A percentile compares a stretch with the other conserved stretches of the same genome.
phyloP scores from a whole-genome alignment of 169 alveolate species.

The Gregarina niphandrodes region DNA sequence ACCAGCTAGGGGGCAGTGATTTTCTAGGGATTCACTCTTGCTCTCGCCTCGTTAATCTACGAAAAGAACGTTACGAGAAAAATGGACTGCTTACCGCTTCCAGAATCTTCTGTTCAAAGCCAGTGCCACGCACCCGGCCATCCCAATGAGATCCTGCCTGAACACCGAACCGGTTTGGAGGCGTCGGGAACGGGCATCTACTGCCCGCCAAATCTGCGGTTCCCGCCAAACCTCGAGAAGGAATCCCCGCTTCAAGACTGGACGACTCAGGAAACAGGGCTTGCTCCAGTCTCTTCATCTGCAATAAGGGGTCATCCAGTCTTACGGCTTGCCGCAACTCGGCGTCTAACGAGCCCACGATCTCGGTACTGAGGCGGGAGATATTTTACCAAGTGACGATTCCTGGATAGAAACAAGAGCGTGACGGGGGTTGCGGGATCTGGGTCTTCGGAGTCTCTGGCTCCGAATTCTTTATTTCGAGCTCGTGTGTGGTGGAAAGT shows the following conservation, averaged over 20 bases:
- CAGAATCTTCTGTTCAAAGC: slow-evolving; percentile 48
- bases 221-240: background rate
- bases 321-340: slow-evolving; percentile 5
- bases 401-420: slow-evolving; percentile 5
- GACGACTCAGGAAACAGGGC: too few species aligned
- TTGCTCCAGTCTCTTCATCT: too few species aligned
- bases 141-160: slow-evolving; percentile 65
- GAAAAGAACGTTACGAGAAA: too few species aligned
- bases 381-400: background rate
- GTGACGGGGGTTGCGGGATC: slow-evolving; percentile 14
- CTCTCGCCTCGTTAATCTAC: too few species aligned
- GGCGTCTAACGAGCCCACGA: slow-evolving; percentile 7
- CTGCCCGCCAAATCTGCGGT: slow-evolving; percentile 15
- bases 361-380: slow-evolving; percentile 6
- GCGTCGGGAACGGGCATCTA: slow-evolving; percentile 36
- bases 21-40: too few species aligned
- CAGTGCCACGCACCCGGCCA: slow-evolving; percentile 61
- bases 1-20: too few species aligned
- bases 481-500: too few species aligned
- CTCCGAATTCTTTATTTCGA: too few species aligned
- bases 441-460: too few species aligned
- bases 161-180: slow-evolving; percentile 46
- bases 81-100: too few species aligned
- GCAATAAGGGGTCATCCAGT: slow-evolving; percentile 15
- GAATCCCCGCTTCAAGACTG: too few species aligned